Evolutionary conservation across 768 basidiomycete genomes (phyloP).

Genomic region (Lanmaoa pseudosensibilis): DNA sequence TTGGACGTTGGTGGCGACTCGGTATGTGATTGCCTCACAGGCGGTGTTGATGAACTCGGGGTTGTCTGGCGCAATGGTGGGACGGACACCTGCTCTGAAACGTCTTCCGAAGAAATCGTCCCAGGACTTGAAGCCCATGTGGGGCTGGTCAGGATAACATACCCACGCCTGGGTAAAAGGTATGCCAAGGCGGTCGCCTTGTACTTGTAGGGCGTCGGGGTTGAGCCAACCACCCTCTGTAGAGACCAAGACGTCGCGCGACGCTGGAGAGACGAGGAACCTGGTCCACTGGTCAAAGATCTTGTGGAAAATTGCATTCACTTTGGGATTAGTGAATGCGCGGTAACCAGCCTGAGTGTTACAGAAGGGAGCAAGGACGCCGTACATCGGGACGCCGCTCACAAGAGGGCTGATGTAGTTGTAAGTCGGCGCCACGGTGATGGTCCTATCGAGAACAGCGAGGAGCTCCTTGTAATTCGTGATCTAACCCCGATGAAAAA

Average conservation of each 20-base stretch:
- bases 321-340: slow-evolving; percentile 12
- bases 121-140: slow-evolving; percentile 50
- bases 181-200: slow-evolving; percentile 13
- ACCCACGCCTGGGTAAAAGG: slow-evolving; percentile 42
- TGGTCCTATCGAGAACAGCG: slow-evolving; percentile 14
- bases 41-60: slow-evolving; percentile 43
- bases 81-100: slow-evolving; percentile 43
- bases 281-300: slow-evolving; percentile 50
- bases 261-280: slow-evolving; percentile 46
- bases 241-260: slow-evolving; percentile 41
- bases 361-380: slow-evolving; percentile 24
- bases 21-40: slow-evolving; percentile 57
- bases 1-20: slow-evolving; percentile 40
- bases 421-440: slow-evolving; percentile 17
- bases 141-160: slow-evolving; percentile 39
- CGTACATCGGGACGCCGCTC: slow-evolving; percentile 24
- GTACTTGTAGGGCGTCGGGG: slow-evolving; percentile 27
- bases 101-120: slow-evolving; percentile 57
- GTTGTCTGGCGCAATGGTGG: slow-evolving; percentile 31
- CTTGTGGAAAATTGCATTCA: slow-evolving; percentile 23
- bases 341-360: slow-evolving; percentile 23
- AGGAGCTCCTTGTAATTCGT: slow-evolving; percentile 3
- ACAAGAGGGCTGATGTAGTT: slow-evolving; percentile 22
- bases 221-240: slow-evolving; percentile 52
- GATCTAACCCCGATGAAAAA: not conserved